These are phyloP conservation scores for Leucosporidium scottii DNA, from an alignment of 768 basidiomycete species.

Conservation along the genomic window DNA sequence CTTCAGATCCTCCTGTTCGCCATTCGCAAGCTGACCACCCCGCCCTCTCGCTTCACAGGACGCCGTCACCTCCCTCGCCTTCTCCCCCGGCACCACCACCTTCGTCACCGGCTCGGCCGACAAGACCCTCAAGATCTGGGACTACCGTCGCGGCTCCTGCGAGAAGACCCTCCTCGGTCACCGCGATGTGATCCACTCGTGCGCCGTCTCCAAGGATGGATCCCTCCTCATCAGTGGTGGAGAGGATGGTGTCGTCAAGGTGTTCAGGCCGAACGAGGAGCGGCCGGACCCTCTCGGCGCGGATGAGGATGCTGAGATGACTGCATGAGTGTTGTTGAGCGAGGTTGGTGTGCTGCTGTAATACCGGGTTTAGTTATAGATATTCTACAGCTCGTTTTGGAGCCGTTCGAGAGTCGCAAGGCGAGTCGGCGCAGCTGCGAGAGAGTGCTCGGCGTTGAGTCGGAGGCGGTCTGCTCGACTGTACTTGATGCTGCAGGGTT, in stretches of 20 bases:
- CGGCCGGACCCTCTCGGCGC: no score
- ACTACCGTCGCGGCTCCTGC: conserved; percentile 72
- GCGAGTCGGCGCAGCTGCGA: no score
- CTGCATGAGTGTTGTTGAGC: no score
- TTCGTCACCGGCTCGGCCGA: conserved; percentile 82
- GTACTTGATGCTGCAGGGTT: no score
- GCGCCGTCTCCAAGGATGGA: conserved; percentile 63
- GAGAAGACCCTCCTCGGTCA: conserved; percentile 78
- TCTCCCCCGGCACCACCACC: conserved; percentile 62
- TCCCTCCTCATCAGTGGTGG: conserved; percentile 73
- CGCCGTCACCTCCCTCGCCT: conserved; percentile 70
- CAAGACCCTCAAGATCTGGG: conserved; percentile 81
- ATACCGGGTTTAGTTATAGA: no score
- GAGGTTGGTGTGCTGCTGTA: no score
- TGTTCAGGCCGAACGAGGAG: conserved; percentile 51
- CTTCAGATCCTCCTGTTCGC: background rate
- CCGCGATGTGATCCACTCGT: conserved; percentile 63
- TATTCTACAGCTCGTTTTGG: no score
- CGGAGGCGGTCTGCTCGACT: no score
- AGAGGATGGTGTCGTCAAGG: conserved; percentile 80
- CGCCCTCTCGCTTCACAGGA: conserved; percentile 51
- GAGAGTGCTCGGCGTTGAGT: no score
- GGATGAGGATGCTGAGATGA: no score
- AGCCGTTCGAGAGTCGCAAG: no score
- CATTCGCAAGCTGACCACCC: conserved; percentile 12